Conservation (phyloP, 306 rosid genomes). For the Vicia faba region DNA sequence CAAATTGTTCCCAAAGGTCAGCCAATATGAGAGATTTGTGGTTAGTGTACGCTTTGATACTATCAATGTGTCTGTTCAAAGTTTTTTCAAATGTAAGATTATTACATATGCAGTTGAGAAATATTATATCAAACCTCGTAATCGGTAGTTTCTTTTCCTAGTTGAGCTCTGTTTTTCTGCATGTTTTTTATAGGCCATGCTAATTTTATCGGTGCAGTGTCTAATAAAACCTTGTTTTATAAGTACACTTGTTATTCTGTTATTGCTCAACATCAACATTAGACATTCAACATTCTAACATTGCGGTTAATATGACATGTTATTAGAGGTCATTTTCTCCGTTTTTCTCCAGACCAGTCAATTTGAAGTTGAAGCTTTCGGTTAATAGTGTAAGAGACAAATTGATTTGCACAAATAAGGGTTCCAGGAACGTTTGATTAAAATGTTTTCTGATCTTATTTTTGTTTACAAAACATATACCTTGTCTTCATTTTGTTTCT, state of each 20-base stretch:
- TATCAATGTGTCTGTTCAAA: slow-evolving; percentile 15
- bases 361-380: background rate
- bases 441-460: background rate
- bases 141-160: slow-evolving; percentile 7
- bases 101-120: slow-evolving; percentile 19
- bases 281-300: no score
- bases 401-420: slow-evolving; percentile 4
- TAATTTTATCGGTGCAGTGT: slow-evolving; percentile 3
- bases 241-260: background rate
- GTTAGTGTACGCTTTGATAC: slow-evolving; percentile 35
- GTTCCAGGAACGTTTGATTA: background rate
- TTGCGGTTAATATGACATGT: no score
- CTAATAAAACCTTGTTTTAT: background rate
- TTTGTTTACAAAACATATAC: background rate
- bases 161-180: slow-evolving; percentile 29
- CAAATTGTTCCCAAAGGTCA: slow-evolving; percentile 83
- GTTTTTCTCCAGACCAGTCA: background rate
- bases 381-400: background rate
- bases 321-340: no score
- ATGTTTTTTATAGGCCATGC: slow-evolving; percentile 21
- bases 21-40: slow-evolving; percentile 60
- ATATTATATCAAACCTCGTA: background rate
- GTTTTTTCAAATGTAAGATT: slow-evolving; percentile 36
- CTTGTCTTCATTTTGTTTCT: no score
- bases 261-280: no score